Evolutionary conservation across 352 stramenopile species (phyloP), one percentile per base, ranked within the genome.

Genomic region (Globisporangium apiculatum): DNA sequence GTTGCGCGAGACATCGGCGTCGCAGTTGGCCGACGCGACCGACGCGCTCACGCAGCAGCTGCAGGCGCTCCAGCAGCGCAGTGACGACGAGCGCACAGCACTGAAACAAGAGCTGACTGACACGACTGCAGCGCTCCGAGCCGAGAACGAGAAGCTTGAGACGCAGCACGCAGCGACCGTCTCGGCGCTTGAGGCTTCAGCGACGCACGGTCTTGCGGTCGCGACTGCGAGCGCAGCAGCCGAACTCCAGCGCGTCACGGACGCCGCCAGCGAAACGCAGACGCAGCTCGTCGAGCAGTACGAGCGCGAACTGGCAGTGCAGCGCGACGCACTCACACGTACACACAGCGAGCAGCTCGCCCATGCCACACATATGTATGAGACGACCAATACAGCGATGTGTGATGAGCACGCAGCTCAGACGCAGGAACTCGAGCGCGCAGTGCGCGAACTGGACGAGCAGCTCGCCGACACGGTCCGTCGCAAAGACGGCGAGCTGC

Each of bases 351-450:
- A 76, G 38, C 62, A 76, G n/a, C 42, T 81, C 2, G 72, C 81
- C 15, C 71, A 60, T 9, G 56, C 35, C 0, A 47, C 61, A 10
- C 69, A 67, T 1, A 37, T 67, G 12, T 64, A 76, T 5, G 66
- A 86, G 35, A 45, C 52, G 1, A 66, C 66, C 6, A 50, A 75
- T 4, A 31, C 51, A 37, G 73, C 83, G 41, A 52, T 89, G 7
- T 73, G 79, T 5, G 76, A 87, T 9, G 53, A 58, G 0, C 75
- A 86, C 48, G 54, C 66, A 7, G 60, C 62, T 1, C 81, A 66
- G 24, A 59, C 83, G 0, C 61, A 87, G 1, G 24, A 51, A 8
- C 49, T 87, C 14, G 75, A 87, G 58, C 75, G 72, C n/a, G 43
- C 65, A 4, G 61, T 83, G 24, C 71, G 75, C 9, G 75, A 89